Evolutionary conservation across 306 rosid species (phyloP), one percentile per base, ranked within the genome.

Genomic region (Quercus rubra): DNA sequence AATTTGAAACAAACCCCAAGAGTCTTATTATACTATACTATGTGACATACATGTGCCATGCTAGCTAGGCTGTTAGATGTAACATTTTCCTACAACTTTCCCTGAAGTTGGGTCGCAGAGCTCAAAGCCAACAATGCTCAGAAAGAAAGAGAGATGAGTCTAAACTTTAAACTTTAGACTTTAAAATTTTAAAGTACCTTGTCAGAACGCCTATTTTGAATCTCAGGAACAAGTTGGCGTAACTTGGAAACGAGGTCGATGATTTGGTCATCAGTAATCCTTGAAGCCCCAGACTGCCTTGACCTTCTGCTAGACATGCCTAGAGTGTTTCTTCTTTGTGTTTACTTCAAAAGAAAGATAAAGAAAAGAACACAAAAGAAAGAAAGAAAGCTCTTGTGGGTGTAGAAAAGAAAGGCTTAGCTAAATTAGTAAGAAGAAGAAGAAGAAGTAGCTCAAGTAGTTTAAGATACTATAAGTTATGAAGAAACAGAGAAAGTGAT

Each of bases 191-290:
- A 6, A 33, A 55, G 75, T 81, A 95, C 99, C 99, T 91, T 95
- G 70, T 88, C 90, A 56, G 99, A 86, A 80, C 97, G 98, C 78
- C 98, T 88, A 68, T 88, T 79, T 20, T 92, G 92, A 77, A 95
- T 92, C 92, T 95, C 99, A 73, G 99, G 99, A 76, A 95, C 98
- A 73, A 93, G 98, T 81, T 91, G 98, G 62, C 99, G 99, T 85
- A 95, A 83, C 90, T 93, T 92, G 63, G 99, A 87, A 77, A 95
- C 90, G 68, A 95, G 98, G 12, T 95, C 94, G 55, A 95, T 92
- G 90, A 95, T 95, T 90, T 95, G 99, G 85, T 95, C 98, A 87
- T 95, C 99, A 2, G 86, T 85, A 86, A 95, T 95, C 61, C 96
- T 81, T 28, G 97, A 80, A 71, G 91, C 70, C 2, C 91, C 78